These are phyloP conservation scores for Leptodermis oblonga DNA, from an alignment of 257 asterid genomes.

Conservation along the genomic window DNA sequence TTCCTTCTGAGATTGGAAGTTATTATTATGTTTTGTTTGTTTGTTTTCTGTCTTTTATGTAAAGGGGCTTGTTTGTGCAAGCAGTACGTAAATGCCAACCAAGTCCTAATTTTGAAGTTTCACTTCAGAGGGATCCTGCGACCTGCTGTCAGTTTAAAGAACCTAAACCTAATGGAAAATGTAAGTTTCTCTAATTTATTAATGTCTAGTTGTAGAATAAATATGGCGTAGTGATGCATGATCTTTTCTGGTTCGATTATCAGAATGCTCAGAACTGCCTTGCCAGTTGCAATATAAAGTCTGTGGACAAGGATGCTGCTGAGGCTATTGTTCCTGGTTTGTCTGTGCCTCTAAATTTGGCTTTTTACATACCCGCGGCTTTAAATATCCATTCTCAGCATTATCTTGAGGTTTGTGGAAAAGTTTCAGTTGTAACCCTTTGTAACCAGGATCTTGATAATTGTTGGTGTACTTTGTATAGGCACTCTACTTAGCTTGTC, in stretches of 20 bases:
- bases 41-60: not conserved
- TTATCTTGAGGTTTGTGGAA: slow-evolving; percentile 72
- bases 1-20: not conserved
- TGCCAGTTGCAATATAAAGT: slow-evolving; percentile 72
- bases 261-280: slow-evolving; percentile 89
- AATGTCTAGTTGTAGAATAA: not conserved
- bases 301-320: slow-evolving; percentile 60
- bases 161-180: slow-evolving; percentile 49
- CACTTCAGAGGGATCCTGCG: slow-evolving; percentile 77
- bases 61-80: slow-evolving; percentile 1
- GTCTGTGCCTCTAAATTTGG: slow-evolving; percentile 53
- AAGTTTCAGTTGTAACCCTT: not conserved
- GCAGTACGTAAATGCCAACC: not conserved
- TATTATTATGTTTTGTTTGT: not conserved
- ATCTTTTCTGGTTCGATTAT: slow-evolving; percentile 38
- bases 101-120: slow-evolving; percentile 7
- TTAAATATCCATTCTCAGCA: slow-evolving; percentile 63
- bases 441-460: not conserved
- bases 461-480: slow-evolving; percentile 22
- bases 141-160: slow-evolving; percentile 73
- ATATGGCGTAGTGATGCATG: slow-evolving; percentile 17
- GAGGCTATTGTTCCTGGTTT: slow-evolving; percentile 61
- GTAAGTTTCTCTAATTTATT: slow-evolving; percentile 45
- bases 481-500: slow-evolving; percentile 87
- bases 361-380: slow-evolving; percentile 90